phyloP scores from a whole-genome alignment of 257 asterid genomes.

The Solanum acaule region DNA sequence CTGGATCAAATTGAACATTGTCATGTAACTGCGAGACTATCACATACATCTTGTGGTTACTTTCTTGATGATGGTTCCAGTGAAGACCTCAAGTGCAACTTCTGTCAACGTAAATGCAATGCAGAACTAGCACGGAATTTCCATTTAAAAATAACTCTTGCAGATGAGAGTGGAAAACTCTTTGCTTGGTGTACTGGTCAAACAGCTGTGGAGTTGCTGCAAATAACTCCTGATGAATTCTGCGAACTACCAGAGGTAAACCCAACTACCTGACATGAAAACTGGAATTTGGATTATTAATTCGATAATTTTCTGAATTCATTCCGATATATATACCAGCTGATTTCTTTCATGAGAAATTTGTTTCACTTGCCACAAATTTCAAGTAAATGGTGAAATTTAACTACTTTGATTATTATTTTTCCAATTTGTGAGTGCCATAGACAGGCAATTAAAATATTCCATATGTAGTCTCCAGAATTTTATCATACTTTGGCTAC shows the following conservation, averaged over 20 bases:
- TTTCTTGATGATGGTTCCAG: constrained; percentile 22
- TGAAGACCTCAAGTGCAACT: constrained; percentile 51
- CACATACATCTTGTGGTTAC: constrained; percentile 66
- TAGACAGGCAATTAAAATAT: not conserved
- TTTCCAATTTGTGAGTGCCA: not conserved
- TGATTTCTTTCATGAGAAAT: not conserved
- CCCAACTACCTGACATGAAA: not conserved
- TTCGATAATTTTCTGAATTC: not conserved
- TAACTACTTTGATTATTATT: not conserved
- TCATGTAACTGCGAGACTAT: constrained; percentile 51
- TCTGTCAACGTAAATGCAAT: constrained; percentile 46
- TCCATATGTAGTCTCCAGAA: not conserved
- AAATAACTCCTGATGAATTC: constrained; percentile 76
- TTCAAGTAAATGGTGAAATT: not conserved
- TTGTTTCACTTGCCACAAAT: not conserved
- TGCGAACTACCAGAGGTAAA: constrained; percentile 70
- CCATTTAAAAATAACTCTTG: constrained; percentile 49
- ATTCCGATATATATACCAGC: not conserved
- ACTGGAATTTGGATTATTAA: not conserved
- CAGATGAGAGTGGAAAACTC: constrained; percentile 60
- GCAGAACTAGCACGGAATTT: constrained; percentile 50
- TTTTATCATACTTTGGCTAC: not conserved
- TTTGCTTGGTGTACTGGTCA: constrained; percentile 82
- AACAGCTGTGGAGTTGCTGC: constrained; percentile 87
- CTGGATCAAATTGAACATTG: constrained; percentile 64